Conservation (phyloP, 768 basidiomycete species). For the Tylopilus subfusipes region DNA sequence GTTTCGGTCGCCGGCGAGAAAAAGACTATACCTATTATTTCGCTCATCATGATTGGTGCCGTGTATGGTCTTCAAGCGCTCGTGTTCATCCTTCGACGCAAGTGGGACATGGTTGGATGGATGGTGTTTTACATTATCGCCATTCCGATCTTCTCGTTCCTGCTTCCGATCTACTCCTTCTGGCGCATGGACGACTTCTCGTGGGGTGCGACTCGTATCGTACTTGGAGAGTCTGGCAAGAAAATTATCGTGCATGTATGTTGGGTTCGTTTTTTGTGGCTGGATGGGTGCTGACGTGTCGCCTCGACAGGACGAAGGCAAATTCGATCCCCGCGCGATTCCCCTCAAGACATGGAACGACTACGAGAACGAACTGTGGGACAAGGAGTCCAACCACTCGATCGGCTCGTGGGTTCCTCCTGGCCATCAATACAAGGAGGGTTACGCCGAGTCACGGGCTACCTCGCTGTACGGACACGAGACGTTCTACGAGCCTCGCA, state of each 20-base stretch:
- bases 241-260: slow-evolving; percentile 91
- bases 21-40: slow-evolving; percentile 70
- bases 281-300: slow-evolving; percentile 6
- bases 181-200: slow-evolving; percentile 99
- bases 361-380: slow-evolving; percentile 96
- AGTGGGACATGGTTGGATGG: slow-evolving; percentile 99
- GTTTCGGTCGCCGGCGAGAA: slow-evolving; percentile 69
- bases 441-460: slow-evolving; percentile 72
- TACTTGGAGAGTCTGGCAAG: slow-evolving; percentile 92
- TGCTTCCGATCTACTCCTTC: slow-evolving; percentile 92
- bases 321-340: slow-evolving; percentile 90
- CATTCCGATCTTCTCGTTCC: slow-evolving; percentile 89
- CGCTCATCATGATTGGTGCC: slow-evolving; percentile 89
- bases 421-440: slow-evolving; percentile 63
- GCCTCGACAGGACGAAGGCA: slow-evolving; percentile 81
- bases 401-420: slow-evolving; percentile 92
- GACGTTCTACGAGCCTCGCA: slow-evolving; percentile 76
- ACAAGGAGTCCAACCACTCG: slow-evolving; percentile 94
- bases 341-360: slow-evolving; percentile 97
- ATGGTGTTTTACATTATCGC: slow-evolving; percentile 95
- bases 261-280: slow-evolving; percentile 7
- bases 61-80: slow-evolving; percentile 93
- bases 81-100: slow-evolving; percentile 86
- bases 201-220: slow-evolving; percentile 90
- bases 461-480: slow-evolving; percentile 85